A percentile compares a stretch with the other conserved stretches of the same genome.
These are phyloP conservation scores for Crepidotus variabilis DNA, from an alignment of 768 basidiomycete genomes.

Conservation along the genomic window DNA sequence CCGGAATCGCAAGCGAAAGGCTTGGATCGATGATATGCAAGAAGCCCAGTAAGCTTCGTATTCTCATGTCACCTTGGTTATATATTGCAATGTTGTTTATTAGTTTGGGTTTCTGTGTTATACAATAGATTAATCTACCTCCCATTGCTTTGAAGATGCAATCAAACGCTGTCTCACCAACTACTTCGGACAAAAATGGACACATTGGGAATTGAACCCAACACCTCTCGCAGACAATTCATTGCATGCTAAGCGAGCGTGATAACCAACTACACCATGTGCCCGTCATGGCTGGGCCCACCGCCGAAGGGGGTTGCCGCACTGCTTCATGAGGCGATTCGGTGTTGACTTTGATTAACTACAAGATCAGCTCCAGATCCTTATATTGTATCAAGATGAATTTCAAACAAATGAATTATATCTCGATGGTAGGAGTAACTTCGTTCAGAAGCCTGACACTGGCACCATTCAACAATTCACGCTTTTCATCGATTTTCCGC, in stretches of 20 bases:
- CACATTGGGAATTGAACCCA: slow-evolving; percentile 18
- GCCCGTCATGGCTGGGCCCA: too few species aligned
- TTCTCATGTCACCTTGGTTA: background rate
- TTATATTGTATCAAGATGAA: too few species aligned
- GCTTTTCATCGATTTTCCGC: background rate
- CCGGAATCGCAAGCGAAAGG: slow-evolving; percentile 28
- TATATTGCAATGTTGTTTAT: background rate
- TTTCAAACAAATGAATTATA: too few species aligned
- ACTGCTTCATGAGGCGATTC: too few species aligned
- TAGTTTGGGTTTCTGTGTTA: too few species aligned
- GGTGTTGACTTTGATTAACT: too few species aligned
- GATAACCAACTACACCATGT: slow-evolving; percentile 19
- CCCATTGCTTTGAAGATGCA: background rate
- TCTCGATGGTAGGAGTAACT: too few species aligned
- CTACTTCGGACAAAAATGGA: slow-evolving; percentile 1
- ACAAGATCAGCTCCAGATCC: background rate
- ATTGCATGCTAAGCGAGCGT: slow-evolving; percentile 16
- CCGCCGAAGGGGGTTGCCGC: too few species aligned
- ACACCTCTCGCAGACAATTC: slow-evolving; percentile 14
- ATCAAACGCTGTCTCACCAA: background rate
- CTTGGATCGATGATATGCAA: slow-evolving; percentile 29
- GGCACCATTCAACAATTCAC: background rate
- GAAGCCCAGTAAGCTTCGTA: background rate
- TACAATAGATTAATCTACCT: background rate
- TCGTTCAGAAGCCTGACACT: background rate